These are phyloP conservation scores for Posidonia oceanica DNA, from an alignment of 116 monocot species.

Conservation along the genomic window DNA sequence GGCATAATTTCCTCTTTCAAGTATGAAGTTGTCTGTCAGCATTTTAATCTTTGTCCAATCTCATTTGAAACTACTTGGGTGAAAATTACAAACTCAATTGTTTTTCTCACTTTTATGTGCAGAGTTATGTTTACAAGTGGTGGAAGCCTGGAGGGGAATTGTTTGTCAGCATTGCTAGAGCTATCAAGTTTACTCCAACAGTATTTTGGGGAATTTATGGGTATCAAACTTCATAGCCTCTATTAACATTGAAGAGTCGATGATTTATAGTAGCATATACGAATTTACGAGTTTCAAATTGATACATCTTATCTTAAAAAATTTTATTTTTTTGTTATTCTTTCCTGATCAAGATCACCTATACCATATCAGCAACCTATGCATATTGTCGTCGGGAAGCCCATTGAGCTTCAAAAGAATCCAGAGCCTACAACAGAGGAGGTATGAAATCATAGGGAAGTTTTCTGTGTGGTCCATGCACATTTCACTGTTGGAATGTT, in stretches of 20 bases:
- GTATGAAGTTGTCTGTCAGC: too few species aligned
- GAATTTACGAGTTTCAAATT: not conserved
- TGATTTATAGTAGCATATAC: not conserved
- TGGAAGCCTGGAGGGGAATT: constrained; percentile 69
- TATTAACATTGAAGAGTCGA: not conserved
- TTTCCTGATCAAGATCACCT: constrained; percentile 34
- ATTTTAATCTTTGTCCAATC: not conserved
- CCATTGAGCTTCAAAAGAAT: constrained; percentile 63
- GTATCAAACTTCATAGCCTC: constrained; percentile 16
- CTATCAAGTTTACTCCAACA: constrained; percentile 74
- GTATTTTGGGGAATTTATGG: constrained; percentile 90
- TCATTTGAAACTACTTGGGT: not conserved
- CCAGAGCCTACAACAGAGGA: constrained; percentile 65
- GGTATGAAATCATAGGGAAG: constrained; percentile 23
- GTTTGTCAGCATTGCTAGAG: constrained; percentile 49
- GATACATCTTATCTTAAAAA: not conserved
- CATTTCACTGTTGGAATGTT: too few species aligned
- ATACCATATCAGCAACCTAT: constrained; percentile 72
- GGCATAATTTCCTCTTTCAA: too few species aligned
- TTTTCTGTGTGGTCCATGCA: too few species aligned
- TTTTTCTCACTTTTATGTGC: not conserved
- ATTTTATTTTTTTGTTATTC: not conserved
- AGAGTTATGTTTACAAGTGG: constrained; percentile 80
- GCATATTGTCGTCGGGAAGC: constrained; percentile 86
- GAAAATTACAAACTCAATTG: not conserved